Evolutionary conservation across 129 eudicot species (phyloP), one percentile per base, ranked within the genome.

Genomic region (Arctium minus): DNA sequence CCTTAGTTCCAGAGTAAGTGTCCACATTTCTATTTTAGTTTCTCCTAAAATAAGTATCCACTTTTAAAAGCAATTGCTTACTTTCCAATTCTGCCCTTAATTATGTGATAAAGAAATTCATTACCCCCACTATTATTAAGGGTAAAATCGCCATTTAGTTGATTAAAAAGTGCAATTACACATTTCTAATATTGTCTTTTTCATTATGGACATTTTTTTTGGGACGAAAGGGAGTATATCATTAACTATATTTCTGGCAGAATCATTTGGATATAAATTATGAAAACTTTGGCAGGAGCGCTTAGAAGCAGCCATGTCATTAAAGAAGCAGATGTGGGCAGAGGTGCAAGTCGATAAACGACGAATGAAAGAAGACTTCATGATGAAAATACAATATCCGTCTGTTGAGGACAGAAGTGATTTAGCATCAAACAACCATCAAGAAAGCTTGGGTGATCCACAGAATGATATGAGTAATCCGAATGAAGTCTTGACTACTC

Each of bases 251-350:
- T 44, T 44, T 44, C 50, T 8, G 50, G 12, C 50, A 44, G n/a
- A 35, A 17, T 50, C 7, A 15, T 39, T 35, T 17, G 69, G 69
- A 80, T 74, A 70, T 88, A 79, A 79, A 60, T 60, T 38, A 40
- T 18, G 73, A 36, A 2, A 74, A 30, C 27, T 86, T 82, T 85
- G 27, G n/a, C 84, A 94, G 98, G 99, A 93, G 60, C 97, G 99
- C 27, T 79, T 91, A 84, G 99, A 95, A 80, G 93, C 97, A 65
- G 97, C 99, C 64, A 89, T 86, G 90, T 88, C 94, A 33, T 60
- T 95, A 77, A 95, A 95, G 92, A 95, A 95, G 88, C 99, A 95
- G 79, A 92, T 93, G 94, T 95, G 92, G 97, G 93, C 94, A 4
- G 99, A 95, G 77, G 97, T 94, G 12, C 97, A 91, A 78, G 83